Evolutionary conservation across 2,329 filamentous ascomycete species (phyloP), one percentile per base, ranked within the genome.

Genomic region (Aspergillus calidoustus): DNA sequence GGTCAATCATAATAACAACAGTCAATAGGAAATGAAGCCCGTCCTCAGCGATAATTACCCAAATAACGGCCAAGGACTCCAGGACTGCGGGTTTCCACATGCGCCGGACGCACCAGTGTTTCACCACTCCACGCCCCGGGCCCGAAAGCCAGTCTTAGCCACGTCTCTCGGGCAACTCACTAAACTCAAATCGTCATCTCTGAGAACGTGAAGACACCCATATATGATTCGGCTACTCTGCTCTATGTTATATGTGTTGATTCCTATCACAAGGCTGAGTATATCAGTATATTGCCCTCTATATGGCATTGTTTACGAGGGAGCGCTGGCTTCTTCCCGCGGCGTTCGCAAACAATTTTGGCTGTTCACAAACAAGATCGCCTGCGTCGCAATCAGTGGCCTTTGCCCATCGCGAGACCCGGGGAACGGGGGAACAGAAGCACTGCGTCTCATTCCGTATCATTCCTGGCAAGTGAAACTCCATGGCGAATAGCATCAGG

Each of bases 91-190:
- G 57, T 58, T 64, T 47, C 56, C 65, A 64, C 54, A 57, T 58
- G 55, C 63, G 62, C 54, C 60, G 57, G 63, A 62, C 60, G 57
- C 65, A 65, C 67, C 67, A 68, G 67, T 64, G 68, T 70, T 70
- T 70, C 68, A 70, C 66, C 44, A 64, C 43, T 52, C 30, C 41
- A 41, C 28, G 48, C 54, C 58, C 41, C 19, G 19, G 47, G 47
- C 30, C 22, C 6, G 9, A 31, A 56, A 52, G 56, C 60, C 56
- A 54, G 31, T 11, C 43, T 23, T 53, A 52, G 56, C 60, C 53
- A 54, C 62, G 62, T 67, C 64, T 66, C 64, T 66, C 60, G 22
- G 66, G 64, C 64, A 66, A 66, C 62, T 28, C 25, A 28, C 25
- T 61, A 43, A 28, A 41, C 25, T 41, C 31, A 34, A 59, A 54